Percentiles rank a stretch among this genome's conserved stretches.
Conservation (phyloP, 78 protist genomes). For the Parvularia atlantis region DNA sequence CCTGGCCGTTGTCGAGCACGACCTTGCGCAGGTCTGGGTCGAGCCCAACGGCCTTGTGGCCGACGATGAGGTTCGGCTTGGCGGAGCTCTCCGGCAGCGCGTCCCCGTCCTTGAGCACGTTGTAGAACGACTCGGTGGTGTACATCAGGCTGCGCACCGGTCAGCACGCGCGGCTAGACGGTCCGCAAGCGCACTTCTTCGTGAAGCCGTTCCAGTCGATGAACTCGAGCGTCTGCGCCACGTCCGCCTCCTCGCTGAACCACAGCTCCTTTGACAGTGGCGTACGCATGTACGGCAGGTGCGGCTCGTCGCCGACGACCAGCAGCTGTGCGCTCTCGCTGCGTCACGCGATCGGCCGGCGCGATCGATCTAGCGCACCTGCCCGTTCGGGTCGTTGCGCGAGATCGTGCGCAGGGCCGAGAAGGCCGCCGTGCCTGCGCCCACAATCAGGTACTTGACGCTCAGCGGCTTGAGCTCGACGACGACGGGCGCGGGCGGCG, state of each 20-base stretch:
- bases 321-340: slow-evolving; percentile 8
- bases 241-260: slow-evolving; percentile 15
- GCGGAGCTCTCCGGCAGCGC: too few relatives aligned
- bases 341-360: neutral
- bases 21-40: neutral
- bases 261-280: slow-evolving; percentile 76
- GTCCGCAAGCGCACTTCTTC: too few relatives aligned
- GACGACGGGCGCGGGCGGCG: too few relatives aligned
- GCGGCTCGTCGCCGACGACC: slow-evolving; percentile 46
- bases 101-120: too few relatives aligned
- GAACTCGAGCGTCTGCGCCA: slow-evolving; percentile 5
- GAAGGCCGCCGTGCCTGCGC: slow-evolving; percentile 76
- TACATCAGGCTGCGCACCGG: too few relatives aligned
- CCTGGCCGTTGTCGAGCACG: slow-evolving; percentile 49
- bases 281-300: slow-evolving; percentile 63
- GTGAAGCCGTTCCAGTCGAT: slow-evolving; percentile 22
- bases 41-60: too few relatives aligned
- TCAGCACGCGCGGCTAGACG: too few relatives aligned
- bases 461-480: too few relatives aligned
- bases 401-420: slow-evolving; percentile 51
- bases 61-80: too few relatives aligned
- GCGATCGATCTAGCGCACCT: neutral
- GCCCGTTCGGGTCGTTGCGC: slow-evolving; percentile 32
- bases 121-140: too few relatives aligned
- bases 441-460: slow-evolving; percentile 57